Conservation (phyloP, 2,329 filamentous ascomycete genomes). For the Nemania sp. region DNA sequence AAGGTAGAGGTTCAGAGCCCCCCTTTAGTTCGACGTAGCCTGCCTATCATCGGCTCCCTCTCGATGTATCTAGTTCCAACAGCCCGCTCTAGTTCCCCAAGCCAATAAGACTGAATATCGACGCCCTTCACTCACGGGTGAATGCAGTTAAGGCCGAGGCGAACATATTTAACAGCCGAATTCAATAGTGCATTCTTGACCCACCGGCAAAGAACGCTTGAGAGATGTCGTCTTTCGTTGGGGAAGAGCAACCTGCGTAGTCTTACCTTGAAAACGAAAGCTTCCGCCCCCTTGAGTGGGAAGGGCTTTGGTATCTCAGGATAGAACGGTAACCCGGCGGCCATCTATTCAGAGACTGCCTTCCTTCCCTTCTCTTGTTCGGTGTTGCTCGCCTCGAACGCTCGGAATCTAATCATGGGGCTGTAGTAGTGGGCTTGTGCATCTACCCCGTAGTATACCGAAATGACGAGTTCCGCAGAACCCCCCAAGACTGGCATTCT, state of each 20-base stretch:
- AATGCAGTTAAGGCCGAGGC: background rate
- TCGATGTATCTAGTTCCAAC: background rate
- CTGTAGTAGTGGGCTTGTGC: background rate
- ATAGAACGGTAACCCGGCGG: background rate
- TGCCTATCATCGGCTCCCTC: background rate
- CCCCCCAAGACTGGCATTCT: constrained; percentile 4
- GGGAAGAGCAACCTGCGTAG: background rate
- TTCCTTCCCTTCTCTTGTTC: background rate
- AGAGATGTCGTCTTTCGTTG: background rate
- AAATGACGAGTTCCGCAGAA: constrained; percentile 11
- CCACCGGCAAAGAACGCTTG: background rate
- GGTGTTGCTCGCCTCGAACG: background rate
- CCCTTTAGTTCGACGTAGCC: background rate
- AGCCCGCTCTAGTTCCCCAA: background rate
- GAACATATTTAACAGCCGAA: too few species aligned
- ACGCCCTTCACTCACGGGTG: background rate
- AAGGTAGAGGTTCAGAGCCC: background rate
- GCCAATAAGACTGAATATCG: background rate
- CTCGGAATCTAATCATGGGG: constrained; percentile 13
- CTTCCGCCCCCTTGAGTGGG: background rate
- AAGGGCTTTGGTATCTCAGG: background rate
- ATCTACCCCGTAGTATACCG: constrained; percentile 12
- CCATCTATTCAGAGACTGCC: background rate
- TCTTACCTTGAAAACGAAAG: background rate
- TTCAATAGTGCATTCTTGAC: background rate